Base-by-base conservation (phyloP, 148 eudicot species). In the Polygonum aviculare region DNA sequence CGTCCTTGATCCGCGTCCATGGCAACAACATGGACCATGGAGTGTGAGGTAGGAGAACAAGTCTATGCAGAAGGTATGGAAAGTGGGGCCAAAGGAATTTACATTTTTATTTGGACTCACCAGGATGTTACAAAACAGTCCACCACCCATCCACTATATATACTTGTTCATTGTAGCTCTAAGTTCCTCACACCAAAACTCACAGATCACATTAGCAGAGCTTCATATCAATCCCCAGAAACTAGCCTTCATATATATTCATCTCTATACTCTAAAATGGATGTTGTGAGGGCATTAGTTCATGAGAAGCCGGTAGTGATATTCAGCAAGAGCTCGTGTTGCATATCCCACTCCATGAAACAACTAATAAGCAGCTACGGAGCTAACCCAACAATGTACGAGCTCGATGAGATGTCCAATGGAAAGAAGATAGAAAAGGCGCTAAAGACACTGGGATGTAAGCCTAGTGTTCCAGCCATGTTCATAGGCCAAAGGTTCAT, bases 381-480 rank as follows among this genome's bases (percentile, higher is more conserved):
- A 2, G 72, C 72, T 7, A 67, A 67, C 38, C 45, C 72, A 67
- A 67, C 72, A 18, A 45, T 67, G 19, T 67, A 67, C 44, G 72
- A 67, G 72, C 45, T 67, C 1, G 72, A 67, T 14, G 45, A 35
- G 72, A 38, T 6, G 11, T 8, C 19, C 44, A 67, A 67, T 12
- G 72, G 72, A 8, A 18, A 67, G 36, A 21, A 67, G 9, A 67
- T 67, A 5, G 72, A 67, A 19, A 41, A 67, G 18, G 72, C 72
- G 5, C 8, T 67, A n/a, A 41, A 15, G 16, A n/a, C 2, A n/a
- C 36, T 67, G 48, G 94, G 92, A 39, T 79, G 79, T 40, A 38
- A 41, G n/a, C 72, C 72, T 7, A 67, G 45, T n/a, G 72, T 67
- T 41, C 72, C 72, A 36, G 72, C 72, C 15, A 45, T 67, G 18